Evolutionary conservation across 805 yeast genomes (phyloP).

Genomic region (Monosporozyma siamensis): DNA sequence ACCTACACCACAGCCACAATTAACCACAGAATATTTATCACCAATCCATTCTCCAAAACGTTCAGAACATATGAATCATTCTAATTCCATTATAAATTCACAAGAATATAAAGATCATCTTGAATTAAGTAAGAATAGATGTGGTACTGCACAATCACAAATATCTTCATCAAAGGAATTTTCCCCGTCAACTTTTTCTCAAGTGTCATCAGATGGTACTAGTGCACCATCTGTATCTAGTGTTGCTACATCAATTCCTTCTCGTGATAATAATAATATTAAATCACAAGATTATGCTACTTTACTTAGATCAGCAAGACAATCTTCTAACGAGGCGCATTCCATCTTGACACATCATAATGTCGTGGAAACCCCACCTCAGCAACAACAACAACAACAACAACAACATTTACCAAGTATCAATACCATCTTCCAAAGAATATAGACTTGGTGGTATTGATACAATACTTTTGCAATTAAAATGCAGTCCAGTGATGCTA

Average conservation of each 20-base stretch:
- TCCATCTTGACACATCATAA: not conserved
- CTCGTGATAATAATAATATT: not conserved
- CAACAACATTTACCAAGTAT: constrained; percentile 18
- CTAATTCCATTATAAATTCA: not conserved
- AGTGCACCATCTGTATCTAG: constrained; percentile 3
- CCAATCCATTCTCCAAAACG: constrained; percentile 17
- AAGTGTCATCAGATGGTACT: constrained; percentile 4
- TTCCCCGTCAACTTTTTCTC: constrained; percentile 14
- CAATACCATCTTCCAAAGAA: constrained; percentile 20
- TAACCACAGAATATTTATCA: constrained; percentile 3
- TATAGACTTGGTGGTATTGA: constrained; percentile 11
- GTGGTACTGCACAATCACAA: constrained; percentile 5
- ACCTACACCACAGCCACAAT: not conserved
- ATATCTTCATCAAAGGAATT: constrained; percentile 11
- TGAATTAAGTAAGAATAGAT: constrained; percentile 13
- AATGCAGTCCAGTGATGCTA: too few relatives aligned
- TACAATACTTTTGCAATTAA: too few relatives aligned
- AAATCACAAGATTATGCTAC: constrained; percentile 5
- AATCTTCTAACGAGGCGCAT: not conserved
- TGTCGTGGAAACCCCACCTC: not conserved
- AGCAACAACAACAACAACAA: not conserved
- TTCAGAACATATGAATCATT: constrained; percentile 4
- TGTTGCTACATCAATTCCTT: constrained; percentile 1
- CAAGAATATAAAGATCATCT: constrained; percentile 1
- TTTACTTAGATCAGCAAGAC: constrained; percentile 1